A percentile compares a stretch with the other conserved stretches of the same genome.
Evolutionary conservation across 2,329 filamentous ascomycete genomes (phyloP).

Genomic region (Rutstroemia sp.): DNA sequence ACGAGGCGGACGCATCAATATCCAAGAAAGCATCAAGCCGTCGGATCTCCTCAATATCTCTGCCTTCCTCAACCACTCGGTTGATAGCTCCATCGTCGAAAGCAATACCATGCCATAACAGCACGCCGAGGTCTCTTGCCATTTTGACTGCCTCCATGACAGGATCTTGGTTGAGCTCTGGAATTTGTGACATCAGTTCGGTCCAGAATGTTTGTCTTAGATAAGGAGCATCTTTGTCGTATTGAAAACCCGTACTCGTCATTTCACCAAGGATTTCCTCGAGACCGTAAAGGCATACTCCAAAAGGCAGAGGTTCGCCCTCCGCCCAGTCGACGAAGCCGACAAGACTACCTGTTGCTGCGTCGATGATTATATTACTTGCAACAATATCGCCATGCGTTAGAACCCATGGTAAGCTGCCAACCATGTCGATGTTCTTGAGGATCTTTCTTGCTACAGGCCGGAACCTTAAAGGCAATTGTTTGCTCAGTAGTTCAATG

Average conservation of each 20-base stretch:
- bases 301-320: conserved; percentile 53
- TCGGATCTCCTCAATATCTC: conserved; percentile 46
- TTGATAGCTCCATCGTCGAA: conserved; percentile 54
- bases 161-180: conserved; percentile 17
- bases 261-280: conserved; percentile 50
- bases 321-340: conserved; percentile 61
- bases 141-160: conserved; percentile 32
- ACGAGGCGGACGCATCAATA: not conserved
- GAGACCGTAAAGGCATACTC: conserved; percentile 51
- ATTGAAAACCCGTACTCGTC: conserved; percentile 30
- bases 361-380: conserved; percentile 48
- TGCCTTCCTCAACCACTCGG: conserved; percentile 45
- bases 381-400: conserved; percentile 55
- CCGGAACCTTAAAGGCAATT: conserved; percentile 32
- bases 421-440: conserved; percentile 30
- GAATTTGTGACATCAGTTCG: conserved; percentile 31
- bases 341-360: conserved; percentile 35
- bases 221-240: conserved; percentile 36
- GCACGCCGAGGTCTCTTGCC: conserved; percentile 46
- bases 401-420: conserved; percentile 44
- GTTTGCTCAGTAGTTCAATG: conserved; percentile 31
- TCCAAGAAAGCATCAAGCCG: conserved; percentile 36
- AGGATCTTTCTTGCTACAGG: conserved; percentile 19
- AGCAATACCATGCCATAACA: conserved; percentile 57
- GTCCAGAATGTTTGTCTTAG: conserved; percentile 46